Conservation (phyloP, 2,329 filamentous ascomycete genomes). For the Neofusicoccum sp. region DNA sequence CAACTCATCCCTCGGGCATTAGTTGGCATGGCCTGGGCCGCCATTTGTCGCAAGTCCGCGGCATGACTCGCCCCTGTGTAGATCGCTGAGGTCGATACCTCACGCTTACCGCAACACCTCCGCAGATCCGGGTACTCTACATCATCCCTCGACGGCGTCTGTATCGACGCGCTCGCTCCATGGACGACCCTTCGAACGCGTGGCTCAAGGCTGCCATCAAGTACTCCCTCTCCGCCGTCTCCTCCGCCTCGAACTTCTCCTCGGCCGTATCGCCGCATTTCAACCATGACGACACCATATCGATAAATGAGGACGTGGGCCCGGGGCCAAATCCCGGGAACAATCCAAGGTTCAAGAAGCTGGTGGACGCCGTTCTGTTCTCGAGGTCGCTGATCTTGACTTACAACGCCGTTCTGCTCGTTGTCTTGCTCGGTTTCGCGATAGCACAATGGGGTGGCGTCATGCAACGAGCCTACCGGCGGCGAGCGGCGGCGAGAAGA, state of each 20-base stretch:
- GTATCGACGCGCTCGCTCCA: background rate
- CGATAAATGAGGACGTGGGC: conserved; percentile 7
- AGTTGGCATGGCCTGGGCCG: background rate
- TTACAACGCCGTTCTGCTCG: conserved; percentile 42
- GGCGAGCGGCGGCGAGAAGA: background rate
- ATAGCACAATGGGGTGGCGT: conserved; percentile 36
- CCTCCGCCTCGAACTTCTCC: background rate
- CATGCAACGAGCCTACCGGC: conserved; percentile 18
- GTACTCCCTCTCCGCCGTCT: background rate
- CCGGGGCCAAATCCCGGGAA: conserved; percentile 28
- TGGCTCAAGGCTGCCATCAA: conserved; percentile 4
- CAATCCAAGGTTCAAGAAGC: conserved; percentile 35
- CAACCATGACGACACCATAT: conserved; percentile 10
- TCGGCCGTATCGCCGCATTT: background rate
- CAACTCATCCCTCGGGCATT: background rate
- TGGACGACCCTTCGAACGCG: conserved; percentile 3
- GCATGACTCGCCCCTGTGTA: conserved; percentile 9
- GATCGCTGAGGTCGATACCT: conserved; percentile 5
- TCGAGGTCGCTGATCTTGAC: conserved; percentile 37
- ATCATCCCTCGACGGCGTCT: background rate
- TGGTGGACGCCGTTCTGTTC: conserved; percentile 40
- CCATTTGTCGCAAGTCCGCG: background rate
- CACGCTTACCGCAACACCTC: background rate
- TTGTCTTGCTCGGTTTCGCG: conserved; percentile 37
- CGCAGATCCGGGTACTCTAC: background rate